Percentiles rank a stretch among this genome's conserved stretches.
phyloP scores from a whole-genome alignment of 192 early-diverging fungal genomes.

The Globomyces pollinis-pini region DNA sequence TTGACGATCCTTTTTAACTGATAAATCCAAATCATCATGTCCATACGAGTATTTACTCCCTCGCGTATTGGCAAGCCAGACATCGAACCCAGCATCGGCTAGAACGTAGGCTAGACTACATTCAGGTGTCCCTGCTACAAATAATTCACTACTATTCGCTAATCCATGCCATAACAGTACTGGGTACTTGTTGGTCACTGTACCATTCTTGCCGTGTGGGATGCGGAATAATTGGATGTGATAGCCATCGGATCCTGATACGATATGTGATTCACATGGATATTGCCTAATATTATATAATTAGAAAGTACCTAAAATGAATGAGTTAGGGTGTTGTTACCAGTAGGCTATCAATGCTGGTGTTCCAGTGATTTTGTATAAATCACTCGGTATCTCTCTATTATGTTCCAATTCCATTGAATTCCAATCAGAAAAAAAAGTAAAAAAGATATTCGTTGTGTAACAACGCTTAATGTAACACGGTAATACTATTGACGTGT shows the following conservation, averaged over 20 bases:
- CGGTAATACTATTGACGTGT: too few relatives aligned
- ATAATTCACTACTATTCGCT: conserved; percentile 76
- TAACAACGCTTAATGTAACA: too few relatives aligned
- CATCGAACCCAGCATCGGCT: conserved; percentile 72
- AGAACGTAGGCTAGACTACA: conserved; percentile 60
- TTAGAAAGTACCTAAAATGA: too few relatives aligned
- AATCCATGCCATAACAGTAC: conserved; percentile 88
- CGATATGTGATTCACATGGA: conserved; percentile 67
- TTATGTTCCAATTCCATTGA: too few relatives aligned
- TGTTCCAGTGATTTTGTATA: conserved; percentile 8
- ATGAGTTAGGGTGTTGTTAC: too few relatives aligned
- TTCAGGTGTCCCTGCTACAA: conserved; percentile 45
- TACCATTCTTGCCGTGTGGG: conserved; percentile 27
- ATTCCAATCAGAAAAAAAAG: too few relatives aligned
- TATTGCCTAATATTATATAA: conserved; percentile 46
- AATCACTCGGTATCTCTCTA: too few relatives aligned
- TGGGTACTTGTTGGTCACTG: conserved; percentile 25
- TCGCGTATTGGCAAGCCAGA: conserved; percentile 76
- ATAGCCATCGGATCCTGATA: conserved; percentile 72
- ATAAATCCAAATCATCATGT: conserved; percentile 33
- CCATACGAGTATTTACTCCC: conserved; percentile 82
- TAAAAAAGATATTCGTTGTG: too few relatives aligned
- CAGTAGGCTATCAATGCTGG: conserved; percentile 17
- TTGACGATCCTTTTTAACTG: conserved; percentile 30
- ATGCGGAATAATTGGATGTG: conserved; percentile 69